A percentile compares a stretch with the other conserved stretches of the same genome.
phyloP scores from a whole-genome alignment of 371 early-diverging fungal genomes.

The Actinomucor elegans region DNA sequence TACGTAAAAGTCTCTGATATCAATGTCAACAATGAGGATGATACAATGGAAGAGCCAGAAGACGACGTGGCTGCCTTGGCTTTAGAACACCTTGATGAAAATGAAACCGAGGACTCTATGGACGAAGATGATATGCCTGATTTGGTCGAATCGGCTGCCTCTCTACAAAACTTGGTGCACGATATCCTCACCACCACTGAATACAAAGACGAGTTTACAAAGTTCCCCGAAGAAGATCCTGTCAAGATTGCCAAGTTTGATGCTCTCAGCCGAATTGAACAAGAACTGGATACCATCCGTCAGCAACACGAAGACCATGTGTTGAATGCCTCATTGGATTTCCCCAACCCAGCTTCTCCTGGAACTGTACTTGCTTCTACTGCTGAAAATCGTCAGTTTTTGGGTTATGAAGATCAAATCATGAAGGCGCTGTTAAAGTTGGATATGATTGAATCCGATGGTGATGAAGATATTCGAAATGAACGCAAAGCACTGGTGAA shows the following conservation, averaged over 20 bases:
- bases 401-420: slow-evolving; percentile 35
- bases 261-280: slow-evolving; percentile 20
- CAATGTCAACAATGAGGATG: too few relatives aligned
- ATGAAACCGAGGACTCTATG: background rate
- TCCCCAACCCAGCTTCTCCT: slow-evolving; percentile 18
- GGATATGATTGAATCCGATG: slow-evolving; percentile 41
- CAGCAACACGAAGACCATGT: slow-evolving; percentile 18
- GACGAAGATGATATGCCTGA: slow-evolving; percentile 1
- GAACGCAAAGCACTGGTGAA: slow-evolving; percentile 38
- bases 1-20: too few relatives aligned
- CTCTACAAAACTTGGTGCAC: slow-evolving; percentile 1
- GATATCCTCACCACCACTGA: background rate
- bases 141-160: background rate
- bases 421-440: slow-evolving; percentile 34
- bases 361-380: slow-evolving; percentile 18
- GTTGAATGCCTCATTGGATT: slow-evolving; percentile 21
- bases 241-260: slow-evolving; percentile 19
- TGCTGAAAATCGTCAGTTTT: slow-evolving; percentile 25
- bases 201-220: background rate
- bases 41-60: background rate
- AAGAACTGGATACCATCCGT: slow-evolving; percentile 26
- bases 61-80: background rate
- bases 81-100: background rate
- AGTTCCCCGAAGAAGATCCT: slow-evolving; percentile 13
- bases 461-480: slow-evolving; percentile 32